These are phyloP conservation scores for Phylloporus arenicola DNA, from an alignment of 768 basidiomycete genomes.

Conservation along the genomic window DNA sequence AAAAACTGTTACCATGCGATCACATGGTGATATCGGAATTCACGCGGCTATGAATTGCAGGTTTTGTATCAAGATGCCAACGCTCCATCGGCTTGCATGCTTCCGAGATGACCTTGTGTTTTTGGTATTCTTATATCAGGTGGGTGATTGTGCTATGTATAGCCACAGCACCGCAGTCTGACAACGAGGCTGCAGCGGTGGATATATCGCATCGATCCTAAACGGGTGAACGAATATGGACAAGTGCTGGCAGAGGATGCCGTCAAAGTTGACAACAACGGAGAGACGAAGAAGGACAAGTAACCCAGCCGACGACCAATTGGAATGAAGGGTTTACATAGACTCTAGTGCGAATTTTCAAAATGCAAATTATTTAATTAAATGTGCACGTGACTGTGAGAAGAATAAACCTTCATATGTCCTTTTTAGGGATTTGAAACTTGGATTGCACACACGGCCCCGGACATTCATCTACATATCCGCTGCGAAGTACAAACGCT, in stretches of 20 bases:
- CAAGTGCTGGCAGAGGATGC: constrained; percentile 62
- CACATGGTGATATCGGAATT: constrained; percentile 13
- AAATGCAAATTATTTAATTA: background rate
- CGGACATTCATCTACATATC: constrained; percentile 30
- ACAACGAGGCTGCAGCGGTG: constrained; percentile 58
- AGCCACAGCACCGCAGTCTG: constrained; percentile 1
- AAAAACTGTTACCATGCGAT: constrained; percentile 9
- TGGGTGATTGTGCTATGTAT: constrained; percentile 32
- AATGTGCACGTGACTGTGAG: constrained; percentile 20
- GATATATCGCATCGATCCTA: constrained; percentile 96
- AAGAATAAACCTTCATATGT: constrained; percentile 11
- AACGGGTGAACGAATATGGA: constrained; percentile 94
- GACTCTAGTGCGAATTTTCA: background rate
- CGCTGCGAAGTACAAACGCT: constrained; percentile 12
- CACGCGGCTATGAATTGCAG: constrained; percentile 35
- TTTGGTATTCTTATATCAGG: constrained; percentile 89
- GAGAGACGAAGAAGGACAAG: constrained; percentile 55
- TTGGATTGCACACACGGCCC: constrained; percentile 25
- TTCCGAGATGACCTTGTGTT: constrained; percentile 92
- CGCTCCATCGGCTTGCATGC: constrained; percentile 84
- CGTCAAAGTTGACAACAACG: constrained; percentile 34
- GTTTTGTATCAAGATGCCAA: constrained; percentile 96
- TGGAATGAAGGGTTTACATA: background rate
- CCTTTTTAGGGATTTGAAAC: constrained; percentile 24
- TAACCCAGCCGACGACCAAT: constrained; percentile 21